Evolutionary conservation across 176 grass and related monocot genomes (phyloP), one percentile per base, ranked within the genome.

Genomic region (Oryza brachyantha): DNA sequence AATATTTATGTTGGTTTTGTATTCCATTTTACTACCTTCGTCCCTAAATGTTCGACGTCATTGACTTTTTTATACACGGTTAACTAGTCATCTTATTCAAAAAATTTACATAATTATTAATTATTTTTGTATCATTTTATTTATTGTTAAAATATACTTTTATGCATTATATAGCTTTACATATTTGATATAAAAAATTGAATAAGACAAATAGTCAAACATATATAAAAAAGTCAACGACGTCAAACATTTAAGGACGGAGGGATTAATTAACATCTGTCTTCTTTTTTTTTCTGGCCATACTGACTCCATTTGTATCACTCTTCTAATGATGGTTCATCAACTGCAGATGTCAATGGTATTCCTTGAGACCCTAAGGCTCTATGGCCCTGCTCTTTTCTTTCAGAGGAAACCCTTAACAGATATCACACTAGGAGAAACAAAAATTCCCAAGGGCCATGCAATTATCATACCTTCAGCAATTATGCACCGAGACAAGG

Each of bases 351-450:
- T 46, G 65, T 61, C 54, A 27, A 84, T 70, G 64, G 73, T 84
- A 64, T 40, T 84, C 9, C 52, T 84, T 0, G 82, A 84, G 65
- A 62, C 82, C 3, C n/a, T 84, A 9, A 70, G 82, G 39, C 82
- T 84, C 54, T 77, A 84, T 1, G 0, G 28, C 5, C 82, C 82
- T 50, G 29, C 66, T 16, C 29, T 84, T 22, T 77, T 77, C 55
- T 22, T 71, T 13, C 65, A 62, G 61, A 70, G 82, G 0, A 84
- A 77, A n/a, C 4, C 73, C 5, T 0, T 7, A 5, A 10, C 39
- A 1, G 82, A 77, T n/a, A 70, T 77, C 4, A 16, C 38, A 14
- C 3, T 84, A 31, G 82, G 65, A 36, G 7, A 12, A 16, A 62
- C 0, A 10, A 84, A 84, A 16, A 17, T 84, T 21, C 82, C 65